Base-by-base conservation (phyloP, 106 monocot genomes). In the Dioscorea zingiberensis region DNA sequence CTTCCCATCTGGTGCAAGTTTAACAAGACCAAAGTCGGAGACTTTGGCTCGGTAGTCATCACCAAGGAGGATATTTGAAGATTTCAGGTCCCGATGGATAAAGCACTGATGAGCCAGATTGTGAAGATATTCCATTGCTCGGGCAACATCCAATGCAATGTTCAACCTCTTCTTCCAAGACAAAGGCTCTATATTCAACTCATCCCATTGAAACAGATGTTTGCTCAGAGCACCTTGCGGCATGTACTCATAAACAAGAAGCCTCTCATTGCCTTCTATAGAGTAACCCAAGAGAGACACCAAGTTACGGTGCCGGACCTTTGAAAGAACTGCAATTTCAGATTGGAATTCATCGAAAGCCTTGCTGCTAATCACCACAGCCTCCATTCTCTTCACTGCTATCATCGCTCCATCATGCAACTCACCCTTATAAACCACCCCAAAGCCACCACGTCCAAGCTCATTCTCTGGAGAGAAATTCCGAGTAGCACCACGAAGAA, bases 171-270 rank as follows among this genome's bases (percentile, higher is more conserved):
- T 82, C 59, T 76, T 85, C 85, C 85, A 89, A 13, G 89, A 71
- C 61, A 89, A 64, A 8, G 89, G 89, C 27, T 89, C 81, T 19
- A 85, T 30, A 13, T 63, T 48, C 6, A 73, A 22, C 32, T 64
- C 26, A 44, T 82, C 77, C 79, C 85, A 76, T 3, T 74, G 59
- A 66, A 89, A 89, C 0, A 89, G 73, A 59, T 89, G 85, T 66
- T 56, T 78, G 70, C 85, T 89, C 26, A 89, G 62, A 46, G 89
- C 85, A 2, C 89, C 89, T 26, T 82, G 75, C 10, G 85, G 73
- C 89, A 89, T 89, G 71, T 74, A 89, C 61, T 89, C 89, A 58
- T 89, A 89, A 14, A 89, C 82, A 17, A 89, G 60, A 48, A 89
- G 76, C 56, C 67, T 85, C 71, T 89, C 89, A 25, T 48, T 70